phyloP scores from a whole-genome alignment of 202 grass and related monocot genomes.

The Setaria italica region DNA sequence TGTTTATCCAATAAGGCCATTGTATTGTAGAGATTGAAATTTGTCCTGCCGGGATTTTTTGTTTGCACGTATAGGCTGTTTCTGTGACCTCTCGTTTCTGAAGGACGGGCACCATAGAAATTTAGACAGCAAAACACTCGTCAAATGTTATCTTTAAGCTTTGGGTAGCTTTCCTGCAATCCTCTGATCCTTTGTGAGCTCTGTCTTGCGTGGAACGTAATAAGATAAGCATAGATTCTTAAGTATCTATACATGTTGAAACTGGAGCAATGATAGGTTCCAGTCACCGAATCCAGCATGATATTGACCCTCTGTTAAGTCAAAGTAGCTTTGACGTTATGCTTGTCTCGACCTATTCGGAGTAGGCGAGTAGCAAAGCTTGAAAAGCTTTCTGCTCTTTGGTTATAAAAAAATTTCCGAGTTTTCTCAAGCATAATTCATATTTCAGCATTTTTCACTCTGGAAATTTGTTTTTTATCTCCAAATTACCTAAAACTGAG shows the following conservation, averaged over 20 bases:
- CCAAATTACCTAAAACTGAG: not conserved
- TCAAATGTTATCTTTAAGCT: not conserved
- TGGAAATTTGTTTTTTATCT: not conserved
- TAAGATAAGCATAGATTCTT: conserved; percentile 11
- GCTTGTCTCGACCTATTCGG: not conserved
- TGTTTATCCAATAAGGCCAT: not conserved
- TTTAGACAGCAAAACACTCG: not conserved
- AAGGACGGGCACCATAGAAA: not conserved
- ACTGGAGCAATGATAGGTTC: not conserved
- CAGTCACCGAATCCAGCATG: conserved; percentile 1
- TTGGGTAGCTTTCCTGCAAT: conserved; percentile 29
- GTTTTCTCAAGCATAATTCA: not conserved
- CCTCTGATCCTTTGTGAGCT: not conserved
- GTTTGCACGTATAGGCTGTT: not conserved
- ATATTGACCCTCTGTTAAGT: not conserved
- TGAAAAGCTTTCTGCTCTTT: not conserved
- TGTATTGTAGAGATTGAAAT: not conserved
- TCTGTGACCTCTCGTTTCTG: not conserved
- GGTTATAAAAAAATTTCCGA: not conserved
- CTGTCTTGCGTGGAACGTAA: not conserved
- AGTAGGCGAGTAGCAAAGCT: not conserved
- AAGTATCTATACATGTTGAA: not conserved
- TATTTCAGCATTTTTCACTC: not conserved
- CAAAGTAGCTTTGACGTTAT: conserved; percentile 26
- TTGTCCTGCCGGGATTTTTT: not conserved